Evolutionary conservation across 129 eudicot genomes (phyloP).

Genomic region (Artemisia argyi): DNA sequence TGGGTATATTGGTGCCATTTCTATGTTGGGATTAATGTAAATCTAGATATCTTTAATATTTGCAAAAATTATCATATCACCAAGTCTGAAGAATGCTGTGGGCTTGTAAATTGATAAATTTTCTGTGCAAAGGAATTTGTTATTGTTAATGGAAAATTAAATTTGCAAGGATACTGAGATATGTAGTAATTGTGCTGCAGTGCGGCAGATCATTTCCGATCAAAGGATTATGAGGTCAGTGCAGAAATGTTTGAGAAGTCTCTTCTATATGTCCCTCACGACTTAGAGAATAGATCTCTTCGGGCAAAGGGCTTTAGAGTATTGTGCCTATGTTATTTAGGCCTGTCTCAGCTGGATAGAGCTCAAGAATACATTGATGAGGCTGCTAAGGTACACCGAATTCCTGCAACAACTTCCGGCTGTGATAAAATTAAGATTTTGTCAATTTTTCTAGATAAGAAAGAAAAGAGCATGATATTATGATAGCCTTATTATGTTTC

Average conservation of each 20-base stretch:
- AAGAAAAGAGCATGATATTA: not conserved
- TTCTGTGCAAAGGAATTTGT: conserved; percentile 5
- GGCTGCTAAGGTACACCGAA: conserved; percentile 74
- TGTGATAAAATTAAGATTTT: not conserved
- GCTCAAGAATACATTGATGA: conserved; percentile 97
- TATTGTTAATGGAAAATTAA: not conserved
- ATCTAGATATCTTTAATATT: not conserved
- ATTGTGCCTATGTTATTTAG: conserved; percentile 77
- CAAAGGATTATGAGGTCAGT: conserved; percentile 78
- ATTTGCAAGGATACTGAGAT: conserved; percentile 4
- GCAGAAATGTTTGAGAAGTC: conserved; percentile 92
- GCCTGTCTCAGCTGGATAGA: conserved; percentile 81
- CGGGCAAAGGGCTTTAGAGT: conserved; percentile 95
- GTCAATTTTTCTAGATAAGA: not conserved
- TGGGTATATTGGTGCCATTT: not conserved
- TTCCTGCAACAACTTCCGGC: conserved; percentile 11
- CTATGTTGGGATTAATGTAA: conserved; percentile 1
- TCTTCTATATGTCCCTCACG: conserved; percentile 81
- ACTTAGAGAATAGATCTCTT: conserved; percentile 68
- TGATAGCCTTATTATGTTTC: not conserved
- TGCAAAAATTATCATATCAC: not conserved
- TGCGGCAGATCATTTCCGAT: conserved; percentile 84
- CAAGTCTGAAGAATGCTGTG: conserved; percentile 6
- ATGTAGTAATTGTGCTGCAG: conserved; percentile 40
- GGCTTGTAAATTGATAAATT: conserved; percentile 1